phyloP scores from a whole-genome alignment of 2,329 filamentous ascomycete genomes.

The Elsinoe batatas region DNA sequence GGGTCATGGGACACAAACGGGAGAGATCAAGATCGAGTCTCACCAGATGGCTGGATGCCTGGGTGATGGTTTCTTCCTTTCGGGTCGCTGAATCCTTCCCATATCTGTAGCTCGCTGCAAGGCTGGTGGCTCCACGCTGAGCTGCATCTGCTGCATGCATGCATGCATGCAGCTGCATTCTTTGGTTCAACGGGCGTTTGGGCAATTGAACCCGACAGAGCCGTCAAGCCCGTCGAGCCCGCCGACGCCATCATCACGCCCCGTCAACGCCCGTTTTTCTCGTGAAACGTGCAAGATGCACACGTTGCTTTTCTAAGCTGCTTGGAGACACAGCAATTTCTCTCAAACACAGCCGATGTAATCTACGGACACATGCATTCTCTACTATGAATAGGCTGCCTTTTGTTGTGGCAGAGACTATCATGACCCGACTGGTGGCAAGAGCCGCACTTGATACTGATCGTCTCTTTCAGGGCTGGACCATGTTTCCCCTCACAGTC shows the following conservation, averaged over 20 bases:
- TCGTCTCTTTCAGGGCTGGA: neutral
- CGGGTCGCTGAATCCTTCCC: no score
- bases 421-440: neutral
- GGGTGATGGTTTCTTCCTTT: no score
- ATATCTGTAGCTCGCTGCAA: neutral
- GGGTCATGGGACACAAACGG: no score
- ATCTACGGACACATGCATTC: neutral
- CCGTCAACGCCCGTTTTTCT: no score
- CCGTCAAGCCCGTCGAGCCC: neutral
- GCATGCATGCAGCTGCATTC: neutral
- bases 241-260: no score
- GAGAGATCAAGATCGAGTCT: no score
- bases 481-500: neutral
- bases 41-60: no score
- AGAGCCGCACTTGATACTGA: neutral
- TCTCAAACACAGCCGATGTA: neutral
- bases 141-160: neutral
- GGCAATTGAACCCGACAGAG: slow-evolving; percentile 1
- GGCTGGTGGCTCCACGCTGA: neutral
- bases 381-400: slow-evolving; percentile 1
- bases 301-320: neutral
- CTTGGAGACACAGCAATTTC: neutral
- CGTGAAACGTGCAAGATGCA: neutral
- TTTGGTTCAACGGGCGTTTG: slow-evolving; percentile 6
- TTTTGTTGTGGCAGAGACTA: neutral